Conservation (phyloP, 345 rosid genomes). For the Rubroshorea leprosula region DNA sequence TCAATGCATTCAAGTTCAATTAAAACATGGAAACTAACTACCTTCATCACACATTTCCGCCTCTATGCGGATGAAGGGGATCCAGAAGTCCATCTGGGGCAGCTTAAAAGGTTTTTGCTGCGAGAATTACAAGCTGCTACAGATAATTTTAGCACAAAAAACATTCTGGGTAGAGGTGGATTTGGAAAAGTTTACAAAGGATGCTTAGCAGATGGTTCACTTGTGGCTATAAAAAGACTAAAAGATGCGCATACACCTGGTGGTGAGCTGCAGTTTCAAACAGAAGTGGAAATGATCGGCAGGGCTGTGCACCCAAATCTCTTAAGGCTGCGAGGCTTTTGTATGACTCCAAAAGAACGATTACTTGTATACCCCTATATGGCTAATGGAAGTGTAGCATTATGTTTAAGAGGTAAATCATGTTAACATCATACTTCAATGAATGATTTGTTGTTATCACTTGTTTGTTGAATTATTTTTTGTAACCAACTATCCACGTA, state of each 20-base stretch:
- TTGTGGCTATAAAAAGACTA: constrained; percentile 94
- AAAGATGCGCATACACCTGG: constrained; percentile 98
- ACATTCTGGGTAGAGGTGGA: constrained; percentile 95
- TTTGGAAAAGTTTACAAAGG: constrained; percentile 97
- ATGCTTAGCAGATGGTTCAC: constrained; percentile 84
- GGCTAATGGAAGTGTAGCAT: constrained; percentile 99
- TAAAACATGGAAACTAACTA: background rate
- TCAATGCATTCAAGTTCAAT: background rate
- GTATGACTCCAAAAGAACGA: constrained; percentile 96
- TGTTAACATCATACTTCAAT: too few species aligned
- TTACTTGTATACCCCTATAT: constrained; percentile 95
- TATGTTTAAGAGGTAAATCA: constrained; percentile 85
- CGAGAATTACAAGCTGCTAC: constrained; percentile 95
- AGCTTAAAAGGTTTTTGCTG: constrained; percentile 88
- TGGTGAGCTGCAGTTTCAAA: constrained; percentile 96
- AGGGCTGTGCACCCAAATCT: constrained; percentile 99
- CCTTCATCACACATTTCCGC: constrained; percentile 4
- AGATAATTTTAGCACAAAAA: constrained; percentile 85
- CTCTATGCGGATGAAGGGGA: constrained; percentile 82
- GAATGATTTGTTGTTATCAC: too few species aligned
- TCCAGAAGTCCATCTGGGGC: constrained; percentile 97
- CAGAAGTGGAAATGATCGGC: constrained; percentile 98
- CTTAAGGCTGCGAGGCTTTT: constrained; percentile 83
- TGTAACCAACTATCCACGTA: too few species aligned
- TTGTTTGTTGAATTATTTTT: background rate